Conservation (phyloP, 441 rosid genomes). For the Populus hybrid region DNA sequence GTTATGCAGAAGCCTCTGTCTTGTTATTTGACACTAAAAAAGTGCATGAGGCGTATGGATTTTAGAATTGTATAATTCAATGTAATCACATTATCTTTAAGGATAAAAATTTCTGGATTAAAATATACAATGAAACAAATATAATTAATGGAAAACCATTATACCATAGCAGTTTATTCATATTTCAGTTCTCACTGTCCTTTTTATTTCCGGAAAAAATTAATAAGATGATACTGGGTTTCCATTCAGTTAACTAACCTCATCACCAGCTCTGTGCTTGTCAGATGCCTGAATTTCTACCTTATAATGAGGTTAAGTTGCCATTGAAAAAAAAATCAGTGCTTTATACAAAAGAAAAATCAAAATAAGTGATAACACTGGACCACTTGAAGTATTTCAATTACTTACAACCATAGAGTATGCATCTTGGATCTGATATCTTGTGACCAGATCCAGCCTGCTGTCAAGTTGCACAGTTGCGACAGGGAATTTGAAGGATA, state of each 20-base stretch:
- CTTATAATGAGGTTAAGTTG: not conserved
- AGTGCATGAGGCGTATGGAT: no score
- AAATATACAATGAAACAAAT: not conserved
- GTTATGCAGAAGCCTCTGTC: not conserved
- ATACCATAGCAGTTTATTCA: not conserved
- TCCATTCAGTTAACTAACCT: not conserved
- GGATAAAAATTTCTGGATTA: not conserved
- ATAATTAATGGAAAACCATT: not conserved
- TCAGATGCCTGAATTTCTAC: not conserved
- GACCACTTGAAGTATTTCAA: not conserved
- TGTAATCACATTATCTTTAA: not conserved
- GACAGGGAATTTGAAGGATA: not conserved
- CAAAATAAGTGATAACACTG: not conserved
- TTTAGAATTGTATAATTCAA: not conserved
- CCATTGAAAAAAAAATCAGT: not conserved
- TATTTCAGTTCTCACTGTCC: not conserved
- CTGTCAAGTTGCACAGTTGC: not conserved
- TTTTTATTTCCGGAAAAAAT: not conserved
- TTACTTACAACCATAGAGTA: not conserved
- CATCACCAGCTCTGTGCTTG: no score
- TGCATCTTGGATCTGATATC: not conserved
- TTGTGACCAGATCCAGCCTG: not conserved
- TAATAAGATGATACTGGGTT: not conserved
- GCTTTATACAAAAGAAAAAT: not conserved
- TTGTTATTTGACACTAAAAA: not conserved